phyloP scores from a whole-genome alignment of 1,284 basidiomycete species.

The Lignosus rhinocerotis region DNA sequence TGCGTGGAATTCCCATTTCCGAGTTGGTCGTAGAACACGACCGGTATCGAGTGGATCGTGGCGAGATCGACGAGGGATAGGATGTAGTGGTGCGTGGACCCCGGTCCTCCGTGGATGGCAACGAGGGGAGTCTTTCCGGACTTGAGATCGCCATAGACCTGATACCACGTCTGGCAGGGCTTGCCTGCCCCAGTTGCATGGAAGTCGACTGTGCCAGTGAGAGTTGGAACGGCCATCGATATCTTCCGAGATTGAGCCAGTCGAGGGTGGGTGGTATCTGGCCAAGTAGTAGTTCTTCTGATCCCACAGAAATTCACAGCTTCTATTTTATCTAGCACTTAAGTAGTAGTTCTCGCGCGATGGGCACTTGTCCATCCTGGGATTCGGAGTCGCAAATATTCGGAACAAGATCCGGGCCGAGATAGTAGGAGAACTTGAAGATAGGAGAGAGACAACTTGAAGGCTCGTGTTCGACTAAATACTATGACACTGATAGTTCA shows the following conservation, averaged over 20 bases:
- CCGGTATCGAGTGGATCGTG: constrained; percentile 32
- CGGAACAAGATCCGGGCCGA: too few species aligned
- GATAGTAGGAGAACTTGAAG: too few species aligned
- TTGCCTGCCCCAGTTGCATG: constrained; percentile 15
- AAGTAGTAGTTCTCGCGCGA: too few species aligned
- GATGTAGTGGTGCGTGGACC: constrained; percentile 44
- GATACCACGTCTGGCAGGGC: constrained; percentile 32
- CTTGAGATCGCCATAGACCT: constrained; percentile 30
- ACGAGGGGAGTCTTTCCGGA: constrained; percentile 38
- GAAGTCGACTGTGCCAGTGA: constrained; percentile 17
- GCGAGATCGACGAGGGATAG: constrained; percentile 38
- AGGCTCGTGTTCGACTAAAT: too few species aligned
- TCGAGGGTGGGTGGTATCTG: not conserved
- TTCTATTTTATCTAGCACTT: too few species aligned
- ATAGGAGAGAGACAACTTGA: too few species aligned
- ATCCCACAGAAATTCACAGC: too few species aligned
- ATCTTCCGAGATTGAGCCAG: not conserved
- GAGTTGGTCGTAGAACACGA: constrained; percentile 54
- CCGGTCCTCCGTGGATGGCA: constrained; percentile 45
- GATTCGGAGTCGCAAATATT: too few species aligned
- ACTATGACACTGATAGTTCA: too few species aligned
- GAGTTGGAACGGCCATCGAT: constrained; percentile 15
- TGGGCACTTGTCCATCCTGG: too few species aligned
- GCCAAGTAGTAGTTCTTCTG: not conserved
- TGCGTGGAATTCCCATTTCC: constrained; percentile 48